phyloP scores from a whole-genome alignment of 306 rosid species.

The Hippophae gyantsensis region DNA sequence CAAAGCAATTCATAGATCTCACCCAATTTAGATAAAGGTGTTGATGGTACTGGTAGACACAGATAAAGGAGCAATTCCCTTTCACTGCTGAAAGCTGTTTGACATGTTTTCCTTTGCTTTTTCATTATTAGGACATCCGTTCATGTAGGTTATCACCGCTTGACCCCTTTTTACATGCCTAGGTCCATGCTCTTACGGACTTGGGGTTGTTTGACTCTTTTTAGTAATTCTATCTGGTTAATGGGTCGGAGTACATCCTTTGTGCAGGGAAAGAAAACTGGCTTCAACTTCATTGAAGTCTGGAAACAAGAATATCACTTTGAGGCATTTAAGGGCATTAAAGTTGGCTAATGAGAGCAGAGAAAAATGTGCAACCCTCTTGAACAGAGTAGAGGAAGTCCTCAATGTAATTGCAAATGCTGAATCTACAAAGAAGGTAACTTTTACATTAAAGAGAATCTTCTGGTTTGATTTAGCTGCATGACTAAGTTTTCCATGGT shows the following conservation, averaged over 20 bases:
- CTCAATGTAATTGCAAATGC: constrained; percentile 53
- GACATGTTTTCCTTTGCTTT: too few species aligned
- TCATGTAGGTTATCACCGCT: too few species aligned
- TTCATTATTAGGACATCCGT: too few species aligned
- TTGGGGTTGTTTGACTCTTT: too few species aligned
- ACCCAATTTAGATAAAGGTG: too few species aligned
- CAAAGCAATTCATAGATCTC: too few species aligned
- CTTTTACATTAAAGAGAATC: not conserved
- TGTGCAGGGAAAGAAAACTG: constrained; percentile 55
- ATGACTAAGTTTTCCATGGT: not conserved
- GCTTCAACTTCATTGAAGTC: constrained; percentile 64
- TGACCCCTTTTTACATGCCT: too few species aligned
- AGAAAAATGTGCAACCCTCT: constrained; percentile 61
- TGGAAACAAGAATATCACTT: constrained; percentile 62
- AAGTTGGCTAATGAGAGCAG: constrained; percentile 52
- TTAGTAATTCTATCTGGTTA: constrained; percentile 4
- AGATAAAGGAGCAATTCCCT: too few species aligned
- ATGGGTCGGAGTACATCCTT: constrained; percentile 17
- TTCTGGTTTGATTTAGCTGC: not conserved
- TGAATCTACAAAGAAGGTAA: constrained; percentile 73
- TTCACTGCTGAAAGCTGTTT: too few species aligned
- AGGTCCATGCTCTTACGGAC: too few species aligned
- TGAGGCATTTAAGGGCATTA: constrained; percentile 72
- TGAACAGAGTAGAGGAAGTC: constrained; percentile 86
- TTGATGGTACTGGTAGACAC: too few species aligned